Base-by-base conservation (phyloP, 768 basidiomycete genomes). In the Leccinum obscurum region DNA sequence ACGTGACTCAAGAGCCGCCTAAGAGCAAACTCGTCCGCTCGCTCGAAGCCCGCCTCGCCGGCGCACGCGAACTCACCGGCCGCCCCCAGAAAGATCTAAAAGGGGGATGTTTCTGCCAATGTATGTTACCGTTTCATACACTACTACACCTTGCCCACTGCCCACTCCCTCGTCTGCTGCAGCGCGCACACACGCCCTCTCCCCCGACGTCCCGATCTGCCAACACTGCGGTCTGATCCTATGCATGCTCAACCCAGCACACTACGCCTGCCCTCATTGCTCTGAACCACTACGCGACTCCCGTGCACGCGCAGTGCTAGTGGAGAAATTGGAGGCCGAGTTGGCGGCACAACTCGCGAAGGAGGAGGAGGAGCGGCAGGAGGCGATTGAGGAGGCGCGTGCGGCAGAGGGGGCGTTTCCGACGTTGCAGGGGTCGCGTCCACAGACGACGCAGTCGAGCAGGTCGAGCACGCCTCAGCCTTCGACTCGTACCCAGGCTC, bases 91-190 rank as follows among this genome's bases (percentile, higher is more conserved):
- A 73, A 58, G 87, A 89, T 70, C 81, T 85, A 0, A 82, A 80
- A 44, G 83, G 85, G 4, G 87, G 88, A 0, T 90, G 88, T 66
- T 90, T 87, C 66, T 90, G 88, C 64, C 83, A 84, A 76, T 86
- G 88, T 52, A 17, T 6, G 51, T 52, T 52, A 24, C 22, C 26
- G n/a, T 13, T n/a, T 15, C 51, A 46, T 32, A 10, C 37, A 37
- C 37, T 0, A 34, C 34, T 34, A 34, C 34, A 28, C 10, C 7
- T 30, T 30, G 8, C 24, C 13, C 48, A 14, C 6, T 22, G 2
- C 48, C 4, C 24, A 7, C 32, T 34, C 2, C 32, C 30, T 24
- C 13, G 14, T 24, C 26, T 7, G 26, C 28, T 52, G 15, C 64
- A 89, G 88, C 87, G 3, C 76, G 85, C 52, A 72, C 75, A 22